Conservation (phyloP, 495 filamentous ascomycete species). For the Annulohypoxylon maeteangense region DNA sequence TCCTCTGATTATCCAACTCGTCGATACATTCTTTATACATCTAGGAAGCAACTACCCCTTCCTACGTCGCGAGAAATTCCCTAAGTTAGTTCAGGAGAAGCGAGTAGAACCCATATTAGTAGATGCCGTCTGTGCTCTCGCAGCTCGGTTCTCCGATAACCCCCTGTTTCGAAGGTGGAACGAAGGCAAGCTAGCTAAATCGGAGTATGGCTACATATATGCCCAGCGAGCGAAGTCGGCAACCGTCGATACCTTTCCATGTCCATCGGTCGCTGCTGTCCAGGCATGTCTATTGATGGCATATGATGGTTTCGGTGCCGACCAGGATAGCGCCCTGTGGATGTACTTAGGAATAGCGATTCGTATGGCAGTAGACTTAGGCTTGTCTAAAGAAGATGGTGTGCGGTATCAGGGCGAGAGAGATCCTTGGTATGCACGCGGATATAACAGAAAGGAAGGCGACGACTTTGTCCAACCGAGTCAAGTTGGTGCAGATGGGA, state of each 20-base stretch:
- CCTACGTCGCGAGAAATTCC: constrained; percentile 73
- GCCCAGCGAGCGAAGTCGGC: constrained; percentile 79
- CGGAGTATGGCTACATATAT: constrained; percentile 76
- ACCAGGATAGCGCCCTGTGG: constrained; percentile 88
- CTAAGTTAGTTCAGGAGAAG: constrained; percentile 76
- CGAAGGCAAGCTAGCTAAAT: constrained; percentile 64
- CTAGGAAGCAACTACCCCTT: constrained; percentile 88
- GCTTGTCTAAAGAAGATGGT: constrained; percentile 80
- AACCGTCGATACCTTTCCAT: constrained; percentile 79
- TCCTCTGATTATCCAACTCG: constrained; percentile 76
- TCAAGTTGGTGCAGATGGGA: constrained; percentile 54
- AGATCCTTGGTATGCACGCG: constrained; percentile 59
- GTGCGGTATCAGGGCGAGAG: constrained; percentile 72
- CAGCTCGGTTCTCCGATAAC: constrained; percentile 81
- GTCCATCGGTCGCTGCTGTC: constrained; percentile 79
- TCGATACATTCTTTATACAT: constrained; percentile 80
- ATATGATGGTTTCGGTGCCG: constrained; percentile 86
- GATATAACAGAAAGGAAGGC: constrained; percentile 48
- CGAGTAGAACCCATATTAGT: constrained; percentile 87
- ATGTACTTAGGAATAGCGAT: constrained; percentile 90
- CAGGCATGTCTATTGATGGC: constrained; percentile 84
- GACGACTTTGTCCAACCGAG: constrained; percentile 47
- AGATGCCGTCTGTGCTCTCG: constrained; percentile 81
- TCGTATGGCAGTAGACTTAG: constrained; percentile 85
- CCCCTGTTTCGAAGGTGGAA: constrained; percentile 67